Conservation (phyloP, 768 basidiomycete genomes). For the Panaeolus cyanescens region DNA sequence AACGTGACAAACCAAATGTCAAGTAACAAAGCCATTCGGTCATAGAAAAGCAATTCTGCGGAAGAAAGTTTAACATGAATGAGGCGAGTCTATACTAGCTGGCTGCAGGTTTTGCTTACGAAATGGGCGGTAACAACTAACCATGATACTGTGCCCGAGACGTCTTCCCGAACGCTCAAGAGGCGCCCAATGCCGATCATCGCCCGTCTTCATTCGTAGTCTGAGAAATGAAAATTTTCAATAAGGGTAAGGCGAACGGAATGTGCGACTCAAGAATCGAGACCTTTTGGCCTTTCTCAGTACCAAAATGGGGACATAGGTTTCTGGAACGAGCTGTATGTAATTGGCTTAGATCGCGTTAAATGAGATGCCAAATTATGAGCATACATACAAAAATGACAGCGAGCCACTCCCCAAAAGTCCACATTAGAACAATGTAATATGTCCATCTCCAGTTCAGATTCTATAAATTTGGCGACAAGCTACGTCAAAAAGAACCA, state of each 20-base stretch:
- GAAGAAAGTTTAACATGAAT: background rate
- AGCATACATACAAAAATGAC: slow-evolving; percentile 48
- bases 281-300: slow-evolving; percentile 61
- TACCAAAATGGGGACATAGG: slow-evolving; percentile 62
- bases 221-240: slow-evolving; percentile 26
- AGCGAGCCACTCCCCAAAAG: slow-evolving; percentile 49
- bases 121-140: slow-evolving; percentile 74
- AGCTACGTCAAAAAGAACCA: background rate
- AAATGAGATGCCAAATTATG: background rate
- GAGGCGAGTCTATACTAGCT: too few species aligned
- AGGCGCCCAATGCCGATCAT: slow-evolving; percentile 57
- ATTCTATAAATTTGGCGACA: slow-evolving; percentile 38
- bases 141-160: slow-evolving; percentile 46
- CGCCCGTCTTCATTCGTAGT: slow-evolving; percentile 55
- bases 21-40: slow-evolving; percentile 77
- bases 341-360: background rate
- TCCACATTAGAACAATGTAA: slow-evolving; percentile 71
- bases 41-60: slow-evolving; percentile 60
- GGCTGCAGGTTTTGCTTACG: too few species aligned
- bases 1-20: slow-evolving; percentile 63
- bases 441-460: slow-evolving; percentile 79
- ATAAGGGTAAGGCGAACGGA: background rate
- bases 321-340: slow-evolving; percentile 70
- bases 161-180: slow-evolving; percentile 51
- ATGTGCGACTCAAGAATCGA: background rate